Base-by-base conservation (phyloP, 495 filamentous ascomycete genomes). In the Daldinia caldariorum region DNA sequence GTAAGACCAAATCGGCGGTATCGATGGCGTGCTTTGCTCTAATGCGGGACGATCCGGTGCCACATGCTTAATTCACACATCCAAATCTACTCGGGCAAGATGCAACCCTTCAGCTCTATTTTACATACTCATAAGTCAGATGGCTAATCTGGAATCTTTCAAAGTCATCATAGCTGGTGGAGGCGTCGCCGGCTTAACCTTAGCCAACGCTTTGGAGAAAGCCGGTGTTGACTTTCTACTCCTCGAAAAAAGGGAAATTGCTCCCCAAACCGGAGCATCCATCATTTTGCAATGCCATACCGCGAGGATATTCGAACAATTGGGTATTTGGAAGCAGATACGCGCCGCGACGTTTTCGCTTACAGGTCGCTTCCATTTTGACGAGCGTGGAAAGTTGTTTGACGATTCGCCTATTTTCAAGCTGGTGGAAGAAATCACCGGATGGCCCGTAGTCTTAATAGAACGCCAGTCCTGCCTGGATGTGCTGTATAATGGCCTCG, bases 141-240 rank as follows among this genome's bases (percentile, higher is more conserved):
- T 47, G 18, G 16, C 18, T 22, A 13, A 12, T 47, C 4, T 9
- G 2, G 43, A 47, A 47, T 47, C 43, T 47, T 82, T 85, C 70
- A 81, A 70, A 41, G 82, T 85, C 2, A 79, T 87, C 37, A 83
- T 86, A 32, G 80, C 78, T 16, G 84, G 84, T 7, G 83, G 82
- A 1, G 77, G 78, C n/a, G 58, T 87, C 13, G 72, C 76, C 13
- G 84, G 84, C 0, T 57, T 87, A 1, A 79, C 80, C 6, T 56
- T 83, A 3, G 82, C 85, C 0, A 73, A 81, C 37, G 69, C 63
- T n/a, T 74, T 86, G 10, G 69, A 79, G 3, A 64, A 68, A 16
- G 76, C 72, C 3, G 68, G 71, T 12, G 81, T 87, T 55, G 79
- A 84, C 53, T 81, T 77, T 56, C 51, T 84, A 14, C 34, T 87